Percentiles rank a stretch among this genome's conserved stretches.
phyloP scores from a whole-genome alignment of 331 rosid genomes.

The Quercus phellos region DNA sequence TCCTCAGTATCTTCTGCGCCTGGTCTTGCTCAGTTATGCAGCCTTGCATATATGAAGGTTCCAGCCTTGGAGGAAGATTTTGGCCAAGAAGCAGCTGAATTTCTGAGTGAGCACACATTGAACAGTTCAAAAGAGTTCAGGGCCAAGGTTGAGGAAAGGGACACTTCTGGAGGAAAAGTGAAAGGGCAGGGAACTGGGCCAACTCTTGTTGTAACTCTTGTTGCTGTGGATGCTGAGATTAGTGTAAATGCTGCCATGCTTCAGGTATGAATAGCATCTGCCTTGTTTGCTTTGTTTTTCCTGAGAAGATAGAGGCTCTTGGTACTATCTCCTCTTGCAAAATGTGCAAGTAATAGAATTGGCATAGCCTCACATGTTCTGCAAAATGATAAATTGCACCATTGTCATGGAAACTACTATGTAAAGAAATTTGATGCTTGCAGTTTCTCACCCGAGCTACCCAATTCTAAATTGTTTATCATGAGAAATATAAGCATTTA shows the following conservation, averaged over 20 bases:
- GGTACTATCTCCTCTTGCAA: neutral
- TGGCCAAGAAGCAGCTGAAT: conserved; percentile 85
- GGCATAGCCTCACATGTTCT: neutral
- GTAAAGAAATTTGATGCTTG: neutral
- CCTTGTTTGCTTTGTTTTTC: conserved; percentile 4
- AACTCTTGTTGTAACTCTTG: conserved; percentile 66
- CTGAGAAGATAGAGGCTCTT: neutral
- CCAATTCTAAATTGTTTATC: neutral
- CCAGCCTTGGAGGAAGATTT: conserved; percentile 73
- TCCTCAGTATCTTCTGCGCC: conserved; percentile 65
- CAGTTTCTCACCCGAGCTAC: neutral
- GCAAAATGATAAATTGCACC: neutral
- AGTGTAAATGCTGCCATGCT: conserved; percentile 85
- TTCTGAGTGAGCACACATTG: conserved; percentile 53
- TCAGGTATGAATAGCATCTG: conserved; percentile 46
- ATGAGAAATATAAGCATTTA: neutral
- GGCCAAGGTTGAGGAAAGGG: conserved; percentile 90
- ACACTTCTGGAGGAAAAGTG: conserved; percentile 79
- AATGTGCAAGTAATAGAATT: neutral
- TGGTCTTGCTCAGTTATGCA: conserved; percentile 77
- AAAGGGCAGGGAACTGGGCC: conserved; percentile 96
- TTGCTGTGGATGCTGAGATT: conserved; percentile 79
- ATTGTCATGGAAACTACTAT: neutral
- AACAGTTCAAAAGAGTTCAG: conserved; percentile 65
- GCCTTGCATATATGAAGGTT: conserved; percentile 76